phyloP scores from a whole-genome alignment of 257 asterid genomes.

The Solanum habrochaites region DNA sequence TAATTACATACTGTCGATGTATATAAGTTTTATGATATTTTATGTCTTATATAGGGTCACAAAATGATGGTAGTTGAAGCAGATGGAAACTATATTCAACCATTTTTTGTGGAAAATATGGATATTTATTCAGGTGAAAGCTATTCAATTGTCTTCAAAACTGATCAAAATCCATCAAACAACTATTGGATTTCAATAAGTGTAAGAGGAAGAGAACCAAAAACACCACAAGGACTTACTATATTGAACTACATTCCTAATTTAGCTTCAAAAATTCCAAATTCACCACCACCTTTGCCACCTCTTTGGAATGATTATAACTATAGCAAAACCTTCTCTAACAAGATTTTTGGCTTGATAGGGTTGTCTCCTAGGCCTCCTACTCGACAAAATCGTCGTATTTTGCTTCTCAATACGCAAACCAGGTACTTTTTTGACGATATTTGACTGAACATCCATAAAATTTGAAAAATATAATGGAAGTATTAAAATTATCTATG shows the following conservation, averaged over 20 bases:
- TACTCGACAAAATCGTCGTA: conserved; percentile 11
- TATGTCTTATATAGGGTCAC: conserved; percentile 39
- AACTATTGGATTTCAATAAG: conserved; percentile 53
- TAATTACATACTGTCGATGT: not conserved
- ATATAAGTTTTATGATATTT: not conserved
- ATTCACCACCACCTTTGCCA: conserved; percentile 32
- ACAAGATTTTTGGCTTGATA: conserved; percentile 19
- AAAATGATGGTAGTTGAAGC: conserved; percentile 69
- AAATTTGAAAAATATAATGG: accelerated
- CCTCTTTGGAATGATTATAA: conserved; percentile 63
- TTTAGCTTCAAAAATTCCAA: conserved; percentile 27
- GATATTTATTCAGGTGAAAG: conserved; percentile 84
- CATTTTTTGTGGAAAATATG: conserved; percentile 44
- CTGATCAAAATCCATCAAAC: conserved; percentile 40
- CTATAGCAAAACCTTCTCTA: conserved; percentile 42
- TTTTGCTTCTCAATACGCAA: conserved; percentile 55
- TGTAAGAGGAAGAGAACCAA: conserved; percentile 67
- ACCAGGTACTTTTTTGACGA: not conserved
- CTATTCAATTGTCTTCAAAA: conserved; percentile 54
- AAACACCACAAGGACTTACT: conserved; percentile 61
- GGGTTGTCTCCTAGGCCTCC: conserved; percentile 52
- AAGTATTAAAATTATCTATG: not conserved
- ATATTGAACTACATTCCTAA: conserved; percentile 47
- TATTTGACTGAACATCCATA: not conserved
- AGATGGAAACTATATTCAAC: conserved; percentile 67